A percentile compares a stretch with the other conserved stretches of the same genome.
Evolutionary conservation across 306 rosid species (phyloP).

Genomic region (Cucurbita argyrosperma): DNA sequence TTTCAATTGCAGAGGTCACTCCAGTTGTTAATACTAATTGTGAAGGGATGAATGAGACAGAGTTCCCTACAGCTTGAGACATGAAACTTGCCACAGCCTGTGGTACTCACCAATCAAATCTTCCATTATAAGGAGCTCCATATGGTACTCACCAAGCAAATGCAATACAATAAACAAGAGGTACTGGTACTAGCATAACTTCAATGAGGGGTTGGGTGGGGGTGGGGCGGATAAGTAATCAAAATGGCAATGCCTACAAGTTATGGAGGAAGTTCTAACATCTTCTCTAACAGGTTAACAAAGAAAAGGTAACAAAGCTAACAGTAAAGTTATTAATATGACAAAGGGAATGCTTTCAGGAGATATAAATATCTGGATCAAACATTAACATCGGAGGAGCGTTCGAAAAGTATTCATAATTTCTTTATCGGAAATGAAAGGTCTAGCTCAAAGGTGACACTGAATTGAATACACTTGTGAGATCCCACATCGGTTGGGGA

Average conservation of each 20-base stretch:
- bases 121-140: not conserved
- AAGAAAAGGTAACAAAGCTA: not conserved
- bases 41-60: conserved; percentile 52
- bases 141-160: not conserved
- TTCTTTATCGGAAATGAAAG: not conserved
- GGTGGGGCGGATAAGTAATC: not conserved
- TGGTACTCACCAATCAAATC: not conserved
- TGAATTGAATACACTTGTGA: not conserved
- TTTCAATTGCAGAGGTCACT: conserved; percentile 61
- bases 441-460: not conserved
- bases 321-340: not conserved
- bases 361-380: not conserved
- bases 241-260: not conserved
- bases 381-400: not conserved
- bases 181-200: too few species aligned
- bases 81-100: conserved; percentile 89
- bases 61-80: conserved; percentile 52
- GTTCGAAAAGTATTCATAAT: not conserved
- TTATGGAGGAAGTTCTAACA: not conserved
- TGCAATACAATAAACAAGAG: too few species aligned
- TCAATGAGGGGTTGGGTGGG: too few species aligned
- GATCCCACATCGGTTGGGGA: too few species aligned
- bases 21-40: conserved; percentile 65
- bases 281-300: not conserved
- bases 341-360: not conserved